Percentiles rank a stretch among this genome's conserved stretches.
phyloP scores from a whole-genome alignment of 148 eudicot species.

The Rhododendron mucronatum region DNA sequence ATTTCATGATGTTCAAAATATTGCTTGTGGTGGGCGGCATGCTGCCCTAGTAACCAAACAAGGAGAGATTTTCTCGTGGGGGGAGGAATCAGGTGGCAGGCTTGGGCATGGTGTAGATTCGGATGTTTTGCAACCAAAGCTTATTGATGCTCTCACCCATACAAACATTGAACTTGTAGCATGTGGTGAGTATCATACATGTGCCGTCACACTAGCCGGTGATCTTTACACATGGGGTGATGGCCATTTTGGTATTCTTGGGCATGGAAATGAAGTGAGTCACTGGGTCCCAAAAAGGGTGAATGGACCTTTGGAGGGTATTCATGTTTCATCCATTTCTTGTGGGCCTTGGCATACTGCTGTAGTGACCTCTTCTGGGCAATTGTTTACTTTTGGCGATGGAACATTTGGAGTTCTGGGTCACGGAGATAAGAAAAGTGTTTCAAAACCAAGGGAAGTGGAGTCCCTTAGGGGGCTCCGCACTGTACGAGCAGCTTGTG shows the following conservation, averaged over 20 bases:
- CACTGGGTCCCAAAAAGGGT: constrained; percentile 94
- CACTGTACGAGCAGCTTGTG: constrained; percentile 90
- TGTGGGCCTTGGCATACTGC: constrained; percentile 99
- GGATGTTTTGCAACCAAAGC: constrained; percentile 88
- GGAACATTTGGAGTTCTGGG: constrained; percentile 96
- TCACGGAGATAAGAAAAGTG: constrained; percentile 82
- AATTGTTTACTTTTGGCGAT: constrained; percentile 92
- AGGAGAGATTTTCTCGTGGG: constrained; percentile 99
- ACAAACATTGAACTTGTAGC: constrained; percentile 92
- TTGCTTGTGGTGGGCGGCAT: constrained; percentile 94
- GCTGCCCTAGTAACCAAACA: constrained; percentile 92
- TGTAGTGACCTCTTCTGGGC: constrained; percentile 95
- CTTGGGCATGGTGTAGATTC: constrained; percentile 97
- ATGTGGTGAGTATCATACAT: constrained; percentile 90
- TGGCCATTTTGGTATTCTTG: constrained; percentile 86
- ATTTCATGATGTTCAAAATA: constrained; percentile 92
- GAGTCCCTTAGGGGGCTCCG: constrained; percentile 93
- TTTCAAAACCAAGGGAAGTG: constrained; percentile 79
- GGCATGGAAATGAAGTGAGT: constrained; percentile 92
- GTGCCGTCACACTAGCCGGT: constrained; percentile 96
- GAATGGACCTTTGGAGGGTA: constrained; percentile 90
- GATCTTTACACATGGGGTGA: constrained; percentile 97
- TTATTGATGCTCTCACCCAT: constrained; percentile 75
- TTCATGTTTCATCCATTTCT: constrained; percentile 86
- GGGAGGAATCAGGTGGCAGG: constrained; percentile 89